phyloP scores from a whole-genome alignment of 164 flowering plant genomes.

The Vitis amurensis region DNA sequence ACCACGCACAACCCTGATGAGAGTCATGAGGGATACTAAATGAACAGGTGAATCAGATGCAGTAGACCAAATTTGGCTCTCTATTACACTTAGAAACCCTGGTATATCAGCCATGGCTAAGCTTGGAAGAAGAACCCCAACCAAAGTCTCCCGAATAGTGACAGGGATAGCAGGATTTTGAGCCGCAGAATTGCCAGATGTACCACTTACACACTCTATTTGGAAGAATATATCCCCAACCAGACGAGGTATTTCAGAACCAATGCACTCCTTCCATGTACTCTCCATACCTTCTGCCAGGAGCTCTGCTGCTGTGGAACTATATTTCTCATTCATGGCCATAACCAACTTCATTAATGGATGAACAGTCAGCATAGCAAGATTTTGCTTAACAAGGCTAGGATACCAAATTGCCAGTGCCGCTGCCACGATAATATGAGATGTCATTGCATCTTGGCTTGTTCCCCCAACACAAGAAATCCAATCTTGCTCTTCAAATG shows the following conservation, averaged over 20 bases:
- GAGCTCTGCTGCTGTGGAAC: conserved; percentile 94
- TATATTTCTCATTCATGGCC: conserved; percentile 89
- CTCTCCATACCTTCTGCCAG: conserved; percentile 96
- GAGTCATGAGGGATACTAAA: conserved; percentile 72
- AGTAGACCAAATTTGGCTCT: conserved; percentile 95
- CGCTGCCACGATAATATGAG: conserved; percentile 93
- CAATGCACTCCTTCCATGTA: conserved; percentile 83
- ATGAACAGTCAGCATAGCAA: conserved; percentile 68
- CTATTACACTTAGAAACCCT: conserved; percentile 70
- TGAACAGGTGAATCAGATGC: conserved; percentile 99
- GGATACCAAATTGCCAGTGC: conserved; percentile 96
- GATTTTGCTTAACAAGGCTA: conserved; percentile 76
- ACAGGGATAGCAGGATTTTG: conserved; percentile 38
- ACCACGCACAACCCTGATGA: conserved; percentile 79
- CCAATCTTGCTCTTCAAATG: conserved; percentile 94
- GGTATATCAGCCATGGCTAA: conserved; percentile 83
- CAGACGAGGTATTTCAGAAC: conserved; percentile 75
- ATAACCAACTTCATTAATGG: conserved; percentile 83
- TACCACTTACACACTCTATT: conserved; percentile 82
- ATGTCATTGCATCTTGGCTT: conserved; percentile 95
- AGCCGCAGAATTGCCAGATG: conserved; percentile 37
- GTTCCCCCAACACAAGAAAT: conserved; percentile 95
- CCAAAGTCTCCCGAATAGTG: conserved; percentile 67
- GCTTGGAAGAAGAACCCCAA: conserved; percentile 91
- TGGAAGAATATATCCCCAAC: conserved; percentile 88